Evolutionary conservation across 2,329 filamentous ascomycete genomes (phyloP).

Genomic region (Talaromyces amestolkiae): DNA sequence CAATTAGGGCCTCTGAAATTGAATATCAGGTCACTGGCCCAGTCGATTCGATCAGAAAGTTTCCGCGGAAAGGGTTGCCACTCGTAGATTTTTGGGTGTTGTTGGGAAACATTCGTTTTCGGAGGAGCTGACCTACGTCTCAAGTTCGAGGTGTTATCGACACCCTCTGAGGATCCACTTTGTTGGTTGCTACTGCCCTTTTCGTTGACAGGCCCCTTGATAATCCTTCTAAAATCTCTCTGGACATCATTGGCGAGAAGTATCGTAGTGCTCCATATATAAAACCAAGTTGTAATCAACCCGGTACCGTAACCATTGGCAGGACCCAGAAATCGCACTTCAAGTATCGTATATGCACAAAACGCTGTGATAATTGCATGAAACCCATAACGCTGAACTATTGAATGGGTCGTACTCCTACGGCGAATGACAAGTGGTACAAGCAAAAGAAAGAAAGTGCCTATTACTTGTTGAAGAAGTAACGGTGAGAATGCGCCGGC

Average conservation of each 20-base stretch:
- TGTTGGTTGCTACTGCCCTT: not conserved
- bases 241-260: conserved; percentile 57
- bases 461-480: conserved; percentile 36
- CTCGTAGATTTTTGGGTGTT: conserved; percentile 34
- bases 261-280: conserved; percentile 53
- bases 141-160: not conserved
- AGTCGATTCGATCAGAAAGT: conserved; percentile 56
- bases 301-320: conserved; percentile 57
- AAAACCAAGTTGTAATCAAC: conserved; percentile 53
- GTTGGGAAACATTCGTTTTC: not conserved
- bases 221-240: conserved; percentile 56
- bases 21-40: conserved; percentile 56
- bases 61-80: conserved; percentile 56
- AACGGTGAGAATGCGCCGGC: conserved; percentile 34
- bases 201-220: conserved; percentile 30
- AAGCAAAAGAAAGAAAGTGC: conserved; percentile 39
- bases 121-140: not conserved
- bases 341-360: conserved; percentile 44
- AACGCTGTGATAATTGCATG: conserved; percentile 46
- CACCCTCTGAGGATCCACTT: not conserved
- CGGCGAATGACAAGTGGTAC: conserved; percentile 54
- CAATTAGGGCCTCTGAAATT: conserved; percentile 61
- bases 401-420: conserved; percentile 30
- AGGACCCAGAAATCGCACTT: conserved; percentile 49
- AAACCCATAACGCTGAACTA: conserved; percentile 44